phyloP scores from a whole-genome alignment of 345 rosid genomes.

The Cochlearia excelsa region DNA sequence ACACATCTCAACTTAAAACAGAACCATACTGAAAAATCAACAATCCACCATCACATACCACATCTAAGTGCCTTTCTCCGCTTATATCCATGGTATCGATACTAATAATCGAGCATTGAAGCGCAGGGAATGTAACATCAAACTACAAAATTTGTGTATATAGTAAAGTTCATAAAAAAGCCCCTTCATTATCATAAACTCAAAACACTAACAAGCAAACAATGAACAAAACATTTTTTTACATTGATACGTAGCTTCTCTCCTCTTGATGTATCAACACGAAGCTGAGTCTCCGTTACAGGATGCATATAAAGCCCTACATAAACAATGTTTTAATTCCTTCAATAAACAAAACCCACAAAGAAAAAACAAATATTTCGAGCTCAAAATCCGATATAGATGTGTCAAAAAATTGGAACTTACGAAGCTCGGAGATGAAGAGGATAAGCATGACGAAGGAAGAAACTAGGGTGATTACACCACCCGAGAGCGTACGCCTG shows the following conservation, averaged over 20 bases:
- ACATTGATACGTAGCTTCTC: slow-evolving; percentile 91
- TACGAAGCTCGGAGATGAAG: slow-evolving; percentile 70
- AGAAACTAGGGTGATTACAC: slow-evolving; percentile 69
- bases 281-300: slow-evolving; percentile 84
- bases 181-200: not conserved
- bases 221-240: not conserved
- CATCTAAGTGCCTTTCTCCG: slow-evolving; percentile 92
- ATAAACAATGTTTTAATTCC: slow-evolving; percentile 7
- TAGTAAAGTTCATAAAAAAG: not conserved
- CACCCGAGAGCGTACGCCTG: slow-evolving; percentile 83
- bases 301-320: slow-evolving; percentile 81
- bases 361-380: not conserved
- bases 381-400: not conserved
- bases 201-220: not conserved
- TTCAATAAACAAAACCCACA: not conserved
- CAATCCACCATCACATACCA: slow-evolving; percentile 47
- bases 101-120: slow-evolving; percentile 85
- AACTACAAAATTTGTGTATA: slow-evolving; percentile 49
- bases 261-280: slow-evolving; percentile 94
- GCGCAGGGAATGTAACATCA: slow-evolving; percentile 88
- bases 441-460: slow-evolving; percentile 57
- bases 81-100: slow-evolving; percentile 96
- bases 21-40: not conserved
- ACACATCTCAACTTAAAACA: not conserved
- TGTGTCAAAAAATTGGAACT: not conserved